Base-by-base conservation (phyloP, 352 stramenopile species). In the Pythium sukuiense region DNA sequence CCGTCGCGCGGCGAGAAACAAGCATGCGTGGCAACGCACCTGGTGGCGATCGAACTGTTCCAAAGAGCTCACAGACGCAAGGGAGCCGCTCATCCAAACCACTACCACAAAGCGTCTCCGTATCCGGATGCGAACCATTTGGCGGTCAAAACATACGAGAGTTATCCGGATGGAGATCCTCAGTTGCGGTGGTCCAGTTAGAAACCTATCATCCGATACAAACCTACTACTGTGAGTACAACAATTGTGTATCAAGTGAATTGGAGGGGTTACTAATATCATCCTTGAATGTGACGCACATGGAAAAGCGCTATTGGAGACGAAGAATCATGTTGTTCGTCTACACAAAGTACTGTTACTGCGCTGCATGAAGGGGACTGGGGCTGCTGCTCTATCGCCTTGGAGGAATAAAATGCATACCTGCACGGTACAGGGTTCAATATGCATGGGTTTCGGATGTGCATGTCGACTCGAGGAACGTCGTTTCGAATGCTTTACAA, bases 401-500 rank as follows among this genome's bases (percentile, higher is more conserved):
- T 52, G 45, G 45, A 30, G 26, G 3, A 14, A 29, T 16, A 52
- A 52, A 20, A 29, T 24, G 45, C 5, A 29, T 52, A 43, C 37
- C 37, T 43, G 35, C 14, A 43, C 37, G 37, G 20, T 50, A 29
- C 43, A n/a, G 11, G 48, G 26, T 24, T 24, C 20, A 24, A 55
- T 55, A 30, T 55, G 48, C 48, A 55, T 37, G 48, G 48, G 9
- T 9, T 8, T 16, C 18, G 48, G 48, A 55, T 13, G 14, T 5
- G 27, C 1, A 41, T 24, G 41, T 29, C 20, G 24, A n/a, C 3
- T 50, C 6, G 43, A 20, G 20, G 6, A 26, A 20, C 24, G 48
- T 33, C 27, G 3, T 37, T 4, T 16, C 13, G 27, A 2, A 16
- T 12, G 48, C 3, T 35, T 81, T 91, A 95, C 75, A 93, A 76